phyloP scores from a whole-genome alignment of 2,329 filamentous ascomycete genomes.

The Colletotrichum caudatum region DNA sequence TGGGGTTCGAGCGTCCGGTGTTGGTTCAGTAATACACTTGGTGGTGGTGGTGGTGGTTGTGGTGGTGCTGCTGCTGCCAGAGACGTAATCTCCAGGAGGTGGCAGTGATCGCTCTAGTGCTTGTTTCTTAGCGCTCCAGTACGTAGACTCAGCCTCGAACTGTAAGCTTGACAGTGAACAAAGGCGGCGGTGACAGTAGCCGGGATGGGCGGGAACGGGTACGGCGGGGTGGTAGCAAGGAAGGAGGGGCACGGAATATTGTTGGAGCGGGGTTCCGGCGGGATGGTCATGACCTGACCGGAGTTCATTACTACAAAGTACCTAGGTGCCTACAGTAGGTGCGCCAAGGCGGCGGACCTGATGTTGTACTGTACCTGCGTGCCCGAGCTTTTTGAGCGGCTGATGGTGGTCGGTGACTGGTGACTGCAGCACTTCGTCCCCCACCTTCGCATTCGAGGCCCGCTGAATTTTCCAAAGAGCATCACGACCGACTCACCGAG shows the following conservation, averaged over 20 bases:
- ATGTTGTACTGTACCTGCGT: too few species aligned
- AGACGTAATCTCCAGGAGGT: conserved; percentile 42
- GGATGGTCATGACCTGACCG: neutral
- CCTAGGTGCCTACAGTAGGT: too few species aligned
- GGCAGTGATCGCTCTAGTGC: conserved; percentile 43
- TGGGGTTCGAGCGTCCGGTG: neutral
- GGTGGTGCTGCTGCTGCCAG: neutral
- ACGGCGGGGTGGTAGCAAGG: conserved; percentile 2
- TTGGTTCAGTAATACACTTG: neutral
- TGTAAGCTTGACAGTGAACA: neutral
- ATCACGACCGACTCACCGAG: conserved; percentile 16
- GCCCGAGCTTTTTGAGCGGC: neutral
- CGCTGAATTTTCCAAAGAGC: conserved; percentile 36
- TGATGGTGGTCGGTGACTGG: neutral
- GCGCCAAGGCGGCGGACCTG: neutral
- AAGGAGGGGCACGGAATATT: conserved; percentile 33
- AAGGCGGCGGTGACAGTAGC: neutral
- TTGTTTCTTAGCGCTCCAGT: neutral
- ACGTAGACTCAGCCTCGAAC: neutral
- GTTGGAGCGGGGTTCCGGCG: conserved; percentile 15
- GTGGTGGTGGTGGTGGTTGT: neutral
- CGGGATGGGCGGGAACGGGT: conserved; percentile 1
- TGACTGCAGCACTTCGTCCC: conserved; percentile 17
- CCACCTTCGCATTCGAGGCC: conserved; percentile 37
- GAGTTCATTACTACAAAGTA: neutral